These are phyloP conservation scores for Persicaria maculosa DNA, from an alignment of 148 eudicot species.

Conservation along the genomic window DNA sequence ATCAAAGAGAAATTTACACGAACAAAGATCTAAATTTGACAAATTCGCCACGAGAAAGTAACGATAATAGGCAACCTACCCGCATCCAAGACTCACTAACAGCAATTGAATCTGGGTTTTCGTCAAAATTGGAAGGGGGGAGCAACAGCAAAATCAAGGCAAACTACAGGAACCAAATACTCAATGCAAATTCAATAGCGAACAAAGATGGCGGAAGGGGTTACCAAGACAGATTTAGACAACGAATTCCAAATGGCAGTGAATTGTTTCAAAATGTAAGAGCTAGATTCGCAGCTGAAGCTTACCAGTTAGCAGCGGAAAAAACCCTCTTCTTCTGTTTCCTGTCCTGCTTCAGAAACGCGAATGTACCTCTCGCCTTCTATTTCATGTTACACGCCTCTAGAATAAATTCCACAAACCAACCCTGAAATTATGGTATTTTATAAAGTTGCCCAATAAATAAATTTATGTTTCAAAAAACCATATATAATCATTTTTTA, in stretches of 20 bases:
- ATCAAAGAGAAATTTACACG: background rate
- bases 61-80: background rate
- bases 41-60: background rate
- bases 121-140: background rate
- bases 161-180: background rate
- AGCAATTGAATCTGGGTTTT: background rate
- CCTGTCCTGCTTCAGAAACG: background rate
- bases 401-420: too few species aligned
- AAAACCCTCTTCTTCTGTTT: background rate
- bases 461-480: too few species aligned
- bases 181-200: background rate
- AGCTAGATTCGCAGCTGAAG: background rate
- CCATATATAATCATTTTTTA: too few species aligned
- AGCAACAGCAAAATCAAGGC: background rate
- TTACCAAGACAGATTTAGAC: background rate
- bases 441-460: too few species aligned
- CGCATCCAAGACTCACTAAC: background rate
- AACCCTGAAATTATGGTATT: too few species aligned
- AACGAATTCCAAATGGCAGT: background rate
- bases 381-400: too few species aligned
- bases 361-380: too few species aligned
- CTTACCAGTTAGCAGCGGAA: background rate
- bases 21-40: background rate
- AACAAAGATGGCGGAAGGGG: background rate
- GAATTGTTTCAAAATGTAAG: background rate